A percentile compares a stretch with the other conserved stretches of the same genome.
These are phyloP conservation scores for Calamus simplicifolius DNA, from an alignment of 176 grass and related monocot species.

Conservation along the genomic window DNA sequence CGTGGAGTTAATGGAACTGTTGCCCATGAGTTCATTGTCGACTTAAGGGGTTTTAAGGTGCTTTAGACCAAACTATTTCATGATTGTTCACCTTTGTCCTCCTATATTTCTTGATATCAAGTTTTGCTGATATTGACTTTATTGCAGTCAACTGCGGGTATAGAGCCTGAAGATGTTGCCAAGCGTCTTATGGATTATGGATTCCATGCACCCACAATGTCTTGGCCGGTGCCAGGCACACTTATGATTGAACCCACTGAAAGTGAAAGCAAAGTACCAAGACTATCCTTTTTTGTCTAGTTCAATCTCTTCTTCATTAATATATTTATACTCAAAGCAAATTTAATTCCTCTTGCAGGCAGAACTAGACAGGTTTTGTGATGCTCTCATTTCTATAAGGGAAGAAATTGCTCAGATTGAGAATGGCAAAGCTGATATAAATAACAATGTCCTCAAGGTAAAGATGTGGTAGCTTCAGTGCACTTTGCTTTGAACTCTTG, in stretches of 20 bases:
- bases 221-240: conserved; percentile 97
- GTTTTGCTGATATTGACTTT: neutral
- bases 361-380: conserved; percentile 97
- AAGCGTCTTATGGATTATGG: conserved; percentile 98
- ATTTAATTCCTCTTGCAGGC: conserved; percentile 47
- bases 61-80: neutral
- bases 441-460: conserved; percentile 99
- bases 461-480: neutral
- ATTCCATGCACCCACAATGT: conserved; percentile 97
- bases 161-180: conserved; percentile 94
- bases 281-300: neutral
- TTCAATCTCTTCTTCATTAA: conserved; percentile 4
- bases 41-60: conserved; percentile 99
- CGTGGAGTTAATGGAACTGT: conserved; percentile 94
- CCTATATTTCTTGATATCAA: no score
- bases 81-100: no score
- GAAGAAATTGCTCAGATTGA: conserved; percentile 90
- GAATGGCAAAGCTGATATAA: conserved; percentile 66
- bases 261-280: conserved; percentile 93
- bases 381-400: conserved; percentile 95
- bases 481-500: no score
- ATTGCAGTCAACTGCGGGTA: conserved; percentile 70
- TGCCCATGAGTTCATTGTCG: conserved; percentile 95
- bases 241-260: conserved; percentile 99
- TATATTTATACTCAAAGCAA: conserved; percentile 16